Base-by-base conservation (phyloP, 306 rosid genomes). In the Quercus engelmannii region DNA sequence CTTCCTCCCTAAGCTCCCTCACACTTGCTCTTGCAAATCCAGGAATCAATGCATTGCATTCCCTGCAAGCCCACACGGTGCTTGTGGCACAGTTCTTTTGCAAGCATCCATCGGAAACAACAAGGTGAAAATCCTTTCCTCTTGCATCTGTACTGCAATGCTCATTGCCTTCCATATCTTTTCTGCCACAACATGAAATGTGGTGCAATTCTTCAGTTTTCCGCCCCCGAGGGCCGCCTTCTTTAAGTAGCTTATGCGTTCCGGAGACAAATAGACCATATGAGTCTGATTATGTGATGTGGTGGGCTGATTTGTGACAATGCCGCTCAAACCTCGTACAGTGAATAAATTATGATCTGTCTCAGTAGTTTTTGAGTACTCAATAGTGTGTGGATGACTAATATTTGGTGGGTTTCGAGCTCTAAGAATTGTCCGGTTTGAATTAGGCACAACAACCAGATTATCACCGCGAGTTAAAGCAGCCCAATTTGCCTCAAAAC, bases 141-240 rank as follows among this genome's bases (percentile, higher is more conserved):
- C 85, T 0, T 15, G 4, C 62, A 85, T 75, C 46, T 73, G 77
- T 5, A 52, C 78, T 1, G 86, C 94, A 1, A 80, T 64, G 33
- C 82, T 88, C 58, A 90, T 85, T 3, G 90, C 92, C 56, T 82
- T 87, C 92, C 92, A 90, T 51, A 86, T 84, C 54, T 68, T 85
- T 7, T 84, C 92, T 5, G 91, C 86, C 4, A 86, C 79, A 21
- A 80, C 90, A 25, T 88, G 87, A 76, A 90, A 86, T 11, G 83
- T 85, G 18, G 78, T 85, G 67, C 49, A 64, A 54, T 78, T 78
- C 79, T 83, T 70, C 61, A 83, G 20, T 71, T 25, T 59, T 21
- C 3, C 67, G n/a, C 55, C 76, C 46, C 72, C 52, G 76, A 76
- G 6, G 3, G 84, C 88, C 9, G 75, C 55, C 76, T 62, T 77